These are phyloP conservation scores for Globisporangium nagaii DNA, from an alignment of 352 stramenopile species.

Conservation along the genomic window DNA sequence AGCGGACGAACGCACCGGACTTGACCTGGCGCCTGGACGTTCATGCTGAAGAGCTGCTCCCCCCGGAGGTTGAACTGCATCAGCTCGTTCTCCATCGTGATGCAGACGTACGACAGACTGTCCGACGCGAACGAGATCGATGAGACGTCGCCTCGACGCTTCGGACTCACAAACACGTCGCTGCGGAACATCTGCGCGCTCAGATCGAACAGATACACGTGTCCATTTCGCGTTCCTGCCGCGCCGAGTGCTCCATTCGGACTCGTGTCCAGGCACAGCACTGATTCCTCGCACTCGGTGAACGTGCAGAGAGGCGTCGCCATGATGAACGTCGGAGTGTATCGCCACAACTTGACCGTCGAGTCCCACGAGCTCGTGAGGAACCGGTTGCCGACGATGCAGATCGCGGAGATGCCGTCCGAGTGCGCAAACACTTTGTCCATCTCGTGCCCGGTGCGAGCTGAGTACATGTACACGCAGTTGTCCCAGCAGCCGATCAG, in stretches of 20 bases:
- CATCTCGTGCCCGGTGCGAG: slow-evolving; percentile 39
- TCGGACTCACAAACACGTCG: slow-evolving; percentile 31
- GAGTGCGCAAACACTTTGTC: slow-evolving; percentile 63
- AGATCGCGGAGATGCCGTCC: slow-evolving; percentile 67
- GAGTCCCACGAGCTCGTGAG: slow-evolving; percentile 78
- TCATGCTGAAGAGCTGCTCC: slow-evolving; percentile 42
- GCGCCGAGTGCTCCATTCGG: slow-evolving; percentile 40
- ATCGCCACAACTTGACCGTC: slow-evolving; percentile 71
- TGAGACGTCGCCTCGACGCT: slow-evolving; percentile 31
- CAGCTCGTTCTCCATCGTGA: slow-evolving; percentile 66
- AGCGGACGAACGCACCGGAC: slow-evolving; percentile 28
- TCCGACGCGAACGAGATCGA: slow-evolving; percentile 50
- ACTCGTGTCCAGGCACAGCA: slow-evolving; percentile 65
- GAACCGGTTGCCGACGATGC: slow-evolving; percentile 47
- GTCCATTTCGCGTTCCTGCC: slow-evolving; percentile 51
- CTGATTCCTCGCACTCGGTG: slow-evolving; percentile 51
- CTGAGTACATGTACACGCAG: slow-evolving; percentile 69
- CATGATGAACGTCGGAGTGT: slow-evolving; percentile 47
- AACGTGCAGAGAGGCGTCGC: slow-evolving; percentile 48
- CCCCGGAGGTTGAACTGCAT: slow-evolving; percentile 48
- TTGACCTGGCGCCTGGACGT: slow-evolving; percentile 43
- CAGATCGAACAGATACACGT: slow-evolving; percentile 49
- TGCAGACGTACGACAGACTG: slow-evolving; percentile 53
- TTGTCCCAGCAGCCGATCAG: slow-evolving; percentile 76
- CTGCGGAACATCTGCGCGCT: slow-evolving; percentile 15